Base-by-base conservation (phyloP, 129 eudicot species). In the Lonicera japonica region DNA sequence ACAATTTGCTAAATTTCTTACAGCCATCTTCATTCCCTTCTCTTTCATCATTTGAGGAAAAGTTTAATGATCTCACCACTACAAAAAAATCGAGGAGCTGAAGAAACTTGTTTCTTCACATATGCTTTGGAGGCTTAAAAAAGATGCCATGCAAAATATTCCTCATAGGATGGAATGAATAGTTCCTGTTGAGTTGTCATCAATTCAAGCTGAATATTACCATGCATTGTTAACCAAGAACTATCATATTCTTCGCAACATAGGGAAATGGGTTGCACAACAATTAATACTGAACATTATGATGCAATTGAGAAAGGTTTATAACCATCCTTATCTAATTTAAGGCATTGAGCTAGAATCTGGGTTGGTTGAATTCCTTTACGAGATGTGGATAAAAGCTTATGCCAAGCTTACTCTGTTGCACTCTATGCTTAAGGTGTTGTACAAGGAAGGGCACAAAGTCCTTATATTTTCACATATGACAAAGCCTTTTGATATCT, bases 161-260 rank as follows among this genome's bases (percentile, higher is more conserved):
- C 99, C 99, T 45, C 99, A 96, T 11, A 92, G 88, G 71, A 92
- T 88, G 1, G 99, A 92, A 66, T 77, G 95, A 22, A 75, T 92
- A 76, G 99, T 92, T 60, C 99, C 99, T 1, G 99, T 92, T 48
- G 99, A 92, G 85, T 54, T 92, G 82, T 85, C 99, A 6, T 78
- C 96, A 8, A 85, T 92, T 39, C 99, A 92, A 68, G 96, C 99
- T 1, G 96, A 92, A 63, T 92, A 88, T 71, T 92, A 92, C 64
- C 96, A 96, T 16, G 96, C 99, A 18, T 85, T 92, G 99, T 83
- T 92, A 57, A 92, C 99, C 7, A 92, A 92, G 71, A 92, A 92
- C 61, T 92, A 92, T 78, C 95, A 92, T 69, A 58, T 92, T 21
- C 71, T 92, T 39, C 78, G 96, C 39, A 92, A 92, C 70, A 79